Conservation (phyloP, 2,329 filamentous ascomycete species). For the Hypoxylon sp. region DNA sequence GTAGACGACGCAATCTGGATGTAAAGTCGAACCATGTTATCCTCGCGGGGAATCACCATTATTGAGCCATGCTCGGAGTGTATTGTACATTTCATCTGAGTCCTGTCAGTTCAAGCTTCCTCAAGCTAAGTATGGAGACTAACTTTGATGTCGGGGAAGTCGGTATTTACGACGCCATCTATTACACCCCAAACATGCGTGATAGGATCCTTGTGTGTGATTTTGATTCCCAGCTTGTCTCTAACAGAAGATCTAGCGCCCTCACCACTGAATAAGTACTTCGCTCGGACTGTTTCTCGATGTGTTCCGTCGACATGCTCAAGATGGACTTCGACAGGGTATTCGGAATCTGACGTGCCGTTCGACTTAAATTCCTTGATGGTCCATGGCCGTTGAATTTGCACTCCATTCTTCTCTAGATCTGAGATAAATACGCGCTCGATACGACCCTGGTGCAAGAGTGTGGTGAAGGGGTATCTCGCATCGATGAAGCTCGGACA, state of each 20-base stretch:
- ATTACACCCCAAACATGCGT: slow-evolving; percentile 83
- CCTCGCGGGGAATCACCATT: slow-evolving; percentile 83
- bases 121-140: slow-evolving; percentile 28
- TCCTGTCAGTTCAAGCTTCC: slow-evolving; percentile 60
- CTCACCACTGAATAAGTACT: slow-evolving; percentile 80
- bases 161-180: slow-evolving; percentile 78
- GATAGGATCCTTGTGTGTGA: slow-evolving; percentile 79
- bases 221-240: slow-evolving; percentile 75
- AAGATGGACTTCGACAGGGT: slow-evolving; percentile 85
- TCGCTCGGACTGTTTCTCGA: slow-evolving; percentile 76
- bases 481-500: slow-evolving; percentile 88
- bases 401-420: slow-evolving; percentile 71
- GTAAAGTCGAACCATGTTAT: slow-evolving; percentile 77
- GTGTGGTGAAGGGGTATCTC: slow-evolving; percentile 78
- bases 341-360: slow-evolving; percentile 69
- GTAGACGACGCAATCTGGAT: slow-evolving; percentile 76
- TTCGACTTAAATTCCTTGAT: slow-evolving; percentile 74
- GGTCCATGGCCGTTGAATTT: slow-evolving; percentile 75
- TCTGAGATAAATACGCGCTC: slow-evolving; percentile 79
- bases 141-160: slow-evolving; percentile 84
- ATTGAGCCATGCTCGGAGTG: slow-evolving; percentile 82
- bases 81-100: slow-evolving; percentile 79
- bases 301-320: slow-evolving; percentile 81
- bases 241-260: slow-evolving; percentile 78
- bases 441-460: slow-evolving; percentile 79